These are phyloP conservation scores for Basidioascus undulatus DNA, from an alignment of 768 basidiomycete species.

Conservation along the genomic window DNA sequence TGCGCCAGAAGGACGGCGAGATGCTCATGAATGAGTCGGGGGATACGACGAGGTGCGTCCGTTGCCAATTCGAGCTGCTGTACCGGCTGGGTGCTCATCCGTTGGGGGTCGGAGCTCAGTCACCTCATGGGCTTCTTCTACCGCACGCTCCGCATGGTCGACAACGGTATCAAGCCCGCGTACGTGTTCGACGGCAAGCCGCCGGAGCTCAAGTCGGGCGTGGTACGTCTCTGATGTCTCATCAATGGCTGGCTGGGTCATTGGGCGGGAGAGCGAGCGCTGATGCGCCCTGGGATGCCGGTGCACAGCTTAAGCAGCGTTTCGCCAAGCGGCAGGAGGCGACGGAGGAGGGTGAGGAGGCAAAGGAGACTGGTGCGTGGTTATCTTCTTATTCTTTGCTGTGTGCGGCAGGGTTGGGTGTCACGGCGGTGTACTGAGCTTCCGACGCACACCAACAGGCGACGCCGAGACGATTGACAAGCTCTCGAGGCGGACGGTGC, in stretches of 20 bases:
- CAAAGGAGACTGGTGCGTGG: conserved; percentile 58
- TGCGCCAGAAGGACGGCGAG: conserved; percentile 86
- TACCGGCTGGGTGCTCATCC: background rate
- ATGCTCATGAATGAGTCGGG: conserved; percentile 92
- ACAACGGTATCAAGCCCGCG: conserved; percentile 92
- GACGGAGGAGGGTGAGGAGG: conserved; percentile 82
- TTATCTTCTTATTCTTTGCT: background rate
- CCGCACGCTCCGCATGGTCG: conserved; percentile 86
- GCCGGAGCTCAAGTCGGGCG: conserved; percentile 86
- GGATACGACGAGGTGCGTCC: conserved; percentile 56
- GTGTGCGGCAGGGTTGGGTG: background rate
- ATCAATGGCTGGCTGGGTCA: background rate
- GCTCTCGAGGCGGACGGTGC: conserved; percentile 70
- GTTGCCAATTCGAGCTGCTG: background rate
- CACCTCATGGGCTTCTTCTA: conserved; percentile 99
- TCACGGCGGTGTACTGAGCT: background rate
- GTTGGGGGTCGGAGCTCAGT: conserved; percentile 19
- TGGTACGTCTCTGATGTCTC: conserved; percentile 42
- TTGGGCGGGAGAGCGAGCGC: background rate
- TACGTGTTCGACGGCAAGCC: conserved; percentile 99
- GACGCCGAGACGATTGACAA: conserved; percentile 82
- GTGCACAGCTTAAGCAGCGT: conserved; percentile 69
- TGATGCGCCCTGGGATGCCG: background rate
- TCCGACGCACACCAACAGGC: conserved; percentile 21
- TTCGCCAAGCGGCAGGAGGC: conserved; percentile 75